Evolutionary conservation across 1,139 yeast genomes (phyloP), one percentile per base, ranked within the genome.

Genomic region (Taphrina confusa): DNA sequence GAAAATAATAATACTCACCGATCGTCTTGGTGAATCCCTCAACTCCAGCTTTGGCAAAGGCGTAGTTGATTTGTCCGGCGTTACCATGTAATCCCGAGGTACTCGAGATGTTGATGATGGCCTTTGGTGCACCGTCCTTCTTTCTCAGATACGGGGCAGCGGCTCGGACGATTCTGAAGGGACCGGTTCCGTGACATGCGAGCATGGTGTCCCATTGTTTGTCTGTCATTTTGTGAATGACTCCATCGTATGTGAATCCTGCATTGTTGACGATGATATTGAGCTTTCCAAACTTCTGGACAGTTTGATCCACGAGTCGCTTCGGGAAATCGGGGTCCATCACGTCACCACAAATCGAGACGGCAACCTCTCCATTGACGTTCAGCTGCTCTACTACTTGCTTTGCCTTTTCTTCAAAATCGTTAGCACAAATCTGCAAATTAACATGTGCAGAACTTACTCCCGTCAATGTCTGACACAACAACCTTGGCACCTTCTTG

Each of bases 41-140:
- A 65, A 92, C 83, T 36, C 57, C 57, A 44, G 57, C 52, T 77
- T 92, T 92, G 60, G 97, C 97, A 56, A 97, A 83, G 36, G 96
- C 84, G 73, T 92, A 92, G 78, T 92, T 92, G 64, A 96, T 87
- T 77, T 92, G 98, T 58, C 98, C 98, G 75, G 91, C 92, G 78
- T 87, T 89, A 68, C 98, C 98, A 73, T 92, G 92, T 68, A 92
- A 90, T 69, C 97, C 97, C 12, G 97, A 90, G 30, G 97, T 92
- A 27, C 96, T 89, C 40, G 97, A 80, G 57, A 95, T 87, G 75
- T 92, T 92, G 68, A 92, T 80, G 65, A 92, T 85, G 68, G 84
- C 45, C 34, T 46, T 45, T 30, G 50, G 50, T 27, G 54, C 54
- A 18, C 54, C 60, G 40, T 56, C 54, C 47, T 56, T 56, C 40